Evolutionary conservation across 495 filamentous ascomycete species (phyloP).

Genomic region (Aspergillus saccharolyticus): DNA sequence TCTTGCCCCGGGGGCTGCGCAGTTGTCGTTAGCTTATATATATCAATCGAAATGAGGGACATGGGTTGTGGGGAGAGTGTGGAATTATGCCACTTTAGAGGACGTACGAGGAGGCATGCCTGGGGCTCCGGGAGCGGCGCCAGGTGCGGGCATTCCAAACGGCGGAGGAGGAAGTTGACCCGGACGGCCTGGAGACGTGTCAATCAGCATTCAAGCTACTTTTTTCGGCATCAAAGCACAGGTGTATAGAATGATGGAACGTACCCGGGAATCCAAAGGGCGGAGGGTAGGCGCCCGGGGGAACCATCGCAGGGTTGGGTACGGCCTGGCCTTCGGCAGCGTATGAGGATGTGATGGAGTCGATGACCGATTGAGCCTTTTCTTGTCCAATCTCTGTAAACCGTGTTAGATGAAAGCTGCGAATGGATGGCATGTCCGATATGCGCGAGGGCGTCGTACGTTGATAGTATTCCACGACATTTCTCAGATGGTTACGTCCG

Average conservation of each 20-base stretch:
- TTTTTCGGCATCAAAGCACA: background rate
- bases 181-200: constrained; percentile 27
- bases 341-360: constrained; percentile 93
- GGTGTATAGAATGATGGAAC: background rate
- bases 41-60: constrained; percentile 14
- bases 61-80: too few relatives aligned
- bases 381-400: constrained; percentile 88
- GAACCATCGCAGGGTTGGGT: constrained; percentile 73
- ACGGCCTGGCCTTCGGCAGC: constrained; percentile 84
- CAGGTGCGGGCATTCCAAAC: constrained; percentile 49
- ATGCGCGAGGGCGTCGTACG: constrained; percentile 47
- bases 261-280: constrained; percentile 57
- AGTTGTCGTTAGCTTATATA: constrained; percentile 8
- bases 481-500: constrained; percentile 92
- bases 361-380: constrained; percentile 96
- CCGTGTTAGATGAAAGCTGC: constrained; percentile 1
- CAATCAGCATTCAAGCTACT: constrained; percentile 11
- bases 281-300: constrained; percentile 43
- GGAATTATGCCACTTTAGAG: constrained; percentile 13
- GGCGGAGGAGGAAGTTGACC: constrained; percentile 53
- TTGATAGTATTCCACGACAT: constrained; percentile 98
- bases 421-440: background rate
- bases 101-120: constrained; percentile 46
- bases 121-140: constrained; percentile 35
- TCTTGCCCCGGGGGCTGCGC: constrained; percentile 52